Conservation (phyloP, 805 yeast genomes). For the Wickerhamomyces bovis region DNA sequence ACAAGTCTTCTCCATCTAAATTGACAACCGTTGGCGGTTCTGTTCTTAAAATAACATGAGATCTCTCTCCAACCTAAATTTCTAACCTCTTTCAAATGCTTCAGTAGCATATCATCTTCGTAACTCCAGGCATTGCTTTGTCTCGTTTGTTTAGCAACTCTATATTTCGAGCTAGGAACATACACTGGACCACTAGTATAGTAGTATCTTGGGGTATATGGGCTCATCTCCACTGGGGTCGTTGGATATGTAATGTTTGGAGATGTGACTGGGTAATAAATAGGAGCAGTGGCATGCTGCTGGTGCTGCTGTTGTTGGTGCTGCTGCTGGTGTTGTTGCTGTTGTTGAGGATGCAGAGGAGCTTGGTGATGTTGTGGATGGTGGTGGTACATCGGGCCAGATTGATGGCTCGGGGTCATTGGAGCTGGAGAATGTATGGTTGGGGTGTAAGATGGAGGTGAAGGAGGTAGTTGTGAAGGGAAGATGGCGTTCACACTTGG, state of each 20-base stretch:
- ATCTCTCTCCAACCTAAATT: slow-evolving; percentile 76
- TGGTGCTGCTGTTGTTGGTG: slow-evolving; percentile 5
- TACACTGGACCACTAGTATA: not conserved
- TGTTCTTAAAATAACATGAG: slow-evolving; percentile 55
- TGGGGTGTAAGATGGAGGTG: not conserved
- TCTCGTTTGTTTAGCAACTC: slow-evolving; percentile 15
- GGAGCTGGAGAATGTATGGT: not conserved
- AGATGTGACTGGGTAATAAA: not conserved
- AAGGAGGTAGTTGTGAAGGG: slow-evolving; percentile 6
- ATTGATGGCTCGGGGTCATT: not conserved
- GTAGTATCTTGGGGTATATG: slow-evolving; percentile 1
- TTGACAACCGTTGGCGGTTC: slow-evolving; percentile 75
- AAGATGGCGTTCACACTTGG: slow-evolving; percentile 24
- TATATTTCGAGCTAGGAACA: slow-evolving; percentile 3
- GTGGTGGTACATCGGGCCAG: not conserved
- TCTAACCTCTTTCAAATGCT: slow-evolving; percentile 60
- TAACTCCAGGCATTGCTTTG: slow-evolving; percentile 49
- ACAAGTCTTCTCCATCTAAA: slow-evolving; percentile 61
- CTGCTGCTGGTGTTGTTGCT: slow-evolving; percentile 3
- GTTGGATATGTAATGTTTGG: slow-evolving; percentile 1
- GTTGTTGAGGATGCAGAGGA: slow-evolving; percentile 1
- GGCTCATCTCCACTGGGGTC: slow-evolving; percentile 1
- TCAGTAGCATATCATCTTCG: slow-evolving; percentile 53
- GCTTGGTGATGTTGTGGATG: slow-evolving; percentile 3
- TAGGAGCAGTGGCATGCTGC: not conserved